These are phyloP conservation scores for Heterobasidion parviporum DNA, from an alignment of 1,284 basidiomycete species.

Conservation along the genomic window DNA sequence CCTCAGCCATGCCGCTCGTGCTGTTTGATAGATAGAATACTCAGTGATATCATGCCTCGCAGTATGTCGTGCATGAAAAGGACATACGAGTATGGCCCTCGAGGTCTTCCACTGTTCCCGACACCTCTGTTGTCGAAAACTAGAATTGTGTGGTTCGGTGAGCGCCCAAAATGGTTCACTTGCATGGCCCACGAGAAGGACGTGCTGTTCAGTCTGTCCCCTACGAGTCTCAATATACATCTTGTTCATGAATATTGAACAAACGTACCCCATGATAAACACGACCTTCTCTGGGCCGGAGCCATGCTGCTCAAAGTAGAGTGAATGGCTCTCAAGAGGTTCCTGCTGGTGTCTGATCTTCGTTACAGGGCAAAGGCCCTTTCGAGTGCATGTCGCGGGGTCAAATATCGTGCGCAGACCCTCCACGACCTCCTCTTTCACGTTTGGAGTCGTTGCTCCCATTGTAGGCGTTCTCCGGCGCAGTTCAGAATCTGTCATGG, in stretches of 20 bases:
- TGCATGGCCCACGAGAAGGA: conserved; percentile 59
- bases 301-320: conserved; percentile 75
- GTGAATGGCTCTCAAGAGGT: conserved; percentile 53
- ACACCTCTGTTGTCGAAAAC: conserved; percentile 89
- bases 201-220: conserved; percentile 44
- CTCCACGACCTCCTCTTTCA: not conserved
- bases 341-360: conserved; percentile 40
- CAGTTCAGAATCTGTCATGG: not conserved
- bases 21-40: conserved; percentile 23
- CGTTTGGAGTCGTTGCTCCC: not conserved
- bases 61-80: not conserved
- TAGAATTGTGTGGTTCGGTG: conserved; percentile 49
- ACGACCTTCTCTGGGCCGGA: conserved; percentile 53
- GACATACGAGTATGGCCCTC: conserved; percentile 56
- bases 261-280: conserved; percentile 58
- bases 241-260: not conserved
- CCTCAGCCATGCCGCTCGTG: conserved; percentile 75
- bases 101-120: conserved; percentile 66
- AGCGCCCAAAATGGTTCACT: conserved; percentile 46
- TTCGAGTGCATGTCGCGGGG: conserved; percentile 48
- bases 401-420: conserved; percentile 39
- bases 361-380: conserved; percentile 68
- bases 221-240: too few species aligned
- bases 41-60: too few species aligned
- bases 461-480: not conserved